Base-by-base conservation (phyloP, 129 eudicot species). In the Artemisia annua region DNA sequence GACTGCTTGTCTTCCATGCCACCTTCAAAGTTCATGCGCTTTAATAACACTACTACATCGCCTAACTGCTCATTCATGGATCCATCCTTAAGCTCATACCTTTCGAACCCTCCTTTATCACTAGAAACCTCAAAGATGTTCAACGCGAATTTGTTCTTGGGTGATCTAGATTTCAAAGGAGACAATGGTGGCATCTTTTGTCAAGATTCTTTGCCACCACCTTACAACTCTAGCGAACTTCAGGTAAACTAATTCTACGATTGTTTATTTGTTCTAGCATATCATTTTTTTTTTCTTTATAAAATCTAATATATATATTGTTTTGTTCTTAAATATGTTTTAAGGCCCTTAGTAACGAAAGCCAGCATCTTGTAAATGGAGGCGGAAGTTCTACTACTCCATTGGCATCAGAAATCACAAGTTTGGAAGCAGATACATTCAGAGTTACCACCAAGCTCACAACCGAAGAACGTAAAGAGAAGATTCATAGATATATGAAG, bases 401-500 rank as follows among this genome's bases (percentile, higher is more conserved):
- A 44, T 79, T 92, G 82, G 76, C 88, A 61, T 75, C 96, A 11
- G 98, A 93, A 61, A 89, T 87, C 26, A 72, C 96, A 76, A 87
- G 87, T 70, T 85, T 93, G 82, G 98, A 93, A 48, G 81, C 92
- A 56, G 85, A 92, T 7, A 67, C 85, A 5, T 87, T 76, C 55
- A 87, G 90, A 82, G 92, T 78, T 50, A 67, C 85, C 12, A 90
- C 74, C 32, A 93, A 93, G 62, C 80, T 89, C 73, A 85, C 91
- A 7, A 83, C 76, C 61, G 91, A 93, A 80, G 95, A 93, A 76
- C 88, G 95, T 61, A 90, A 78, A 68, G 89, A 88, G 73, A 93
- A 87, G 83, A 87, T 93, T 79, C 90, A 85, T 69, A 87, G 91
- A 76, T 93, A 93, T 81, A 71, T 89, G 92, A 90, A 93, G 89